A percentile compares a stretch with the other conserved stretches of the same genome.
Evolutionary conservation across 305 asterid genomes (phyloP).

Genomic region (Caryopteris hybrid): DNA sequence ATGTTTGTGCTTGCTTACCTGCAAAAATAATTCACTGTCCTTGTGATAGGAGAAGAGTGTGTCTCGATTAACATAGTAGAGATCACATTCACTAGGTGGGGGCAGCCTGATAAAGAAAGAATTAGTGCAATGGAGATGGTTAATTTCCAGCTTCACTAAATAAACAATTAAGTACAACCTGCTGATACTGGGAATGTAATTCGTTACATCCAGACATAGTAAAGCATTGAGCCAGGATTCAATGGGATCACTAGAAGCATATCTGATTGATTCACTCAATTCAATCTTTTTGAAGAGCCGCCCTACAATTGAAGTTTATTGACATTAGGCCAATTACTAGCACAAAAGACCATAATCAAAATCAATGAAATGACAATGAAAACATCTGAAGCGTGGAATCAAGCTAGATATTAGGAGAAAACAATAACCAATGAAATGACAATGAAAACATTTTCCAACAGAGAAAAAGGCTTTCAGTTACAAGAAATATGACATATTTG

Average conservation of each 20-base stretch:
- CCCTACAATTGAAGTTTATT: constrained; percentile 42
- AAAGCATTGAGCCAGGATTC: constrained; percentile 85
- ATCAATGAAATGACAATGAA: not conserved
- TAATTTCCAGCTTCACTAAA: not conserved
- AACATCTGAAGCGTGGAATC: not conserved
- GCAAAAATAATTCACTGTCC: constrained; percentile 87
- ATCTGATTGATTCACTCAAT: constrained; percentile 86
- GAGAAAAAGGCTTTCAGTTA: not conserved
- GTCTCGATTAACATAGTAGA: constrained; percentile 87
- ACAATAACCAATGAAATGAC: not conserved
- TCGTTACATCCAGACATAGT: constrained; percentile 81
- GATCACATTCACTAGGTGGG: constrained; percentile 74
- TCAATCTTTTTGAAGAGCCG: constrained; percentile 78
- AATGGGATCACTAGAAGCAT: constrained; percentile 89
- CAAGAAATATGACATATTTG: not conserved
- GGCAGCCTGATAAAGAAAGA: constrained; percentile 54
- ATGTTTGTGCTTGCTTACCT: constrained; percentile 37
- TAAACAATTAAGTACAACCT: constrained; percentile 38
- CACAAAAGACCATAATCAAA: constrained; percentile 3
- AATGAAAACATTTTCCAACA: not conserved
- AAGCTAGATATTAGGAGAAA: not conserved
- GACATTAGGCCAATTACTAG: constrained; percentile 10
- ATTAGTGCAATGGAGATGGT: constrained; percentile 8
- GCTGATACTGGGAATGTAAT: constrained; percentile 60
- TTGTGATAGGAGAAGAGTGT: constrained; percentile 90